phyloP scores from a whole-genome alignment of 768 basidiomycete species.

The Filobasidium wieringae region DNA sequence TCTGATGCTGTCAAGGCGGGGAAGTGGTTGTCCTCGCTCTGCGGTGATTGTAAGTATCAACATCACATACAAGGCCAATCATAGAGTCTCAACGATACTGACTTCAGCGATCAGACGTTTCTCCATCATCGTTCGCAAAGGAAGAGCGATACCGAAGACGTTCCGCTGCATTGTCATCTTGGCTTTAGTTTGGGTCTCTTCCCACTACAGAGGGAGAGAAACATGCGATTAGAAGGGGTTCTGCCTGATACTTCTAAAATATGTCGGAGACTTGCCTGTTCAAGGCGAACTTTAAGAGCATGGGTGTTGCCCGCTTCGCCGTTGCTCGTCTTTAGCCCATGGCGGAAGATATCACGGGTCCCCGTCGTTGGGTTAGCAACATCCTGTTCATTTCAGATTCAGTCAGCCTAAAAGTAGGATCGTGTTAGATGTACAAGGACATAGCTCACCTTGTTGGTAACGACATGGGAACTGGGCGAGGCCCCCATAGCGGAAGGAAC shows the following conservation, averaged over 20 bases:
- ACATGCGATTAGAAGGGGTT: too few species aligned
- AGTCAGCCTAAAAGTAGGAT: neutral
- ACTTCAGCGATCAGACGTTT: slow-evolving; percentile 70
- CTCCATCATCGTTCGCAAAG: slow-evolving; percentile 86
- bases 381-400: slow-evolving; percentile 11
- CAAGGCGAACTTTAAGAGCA: slow-evolving; percentile 57
- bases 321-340: slow-evolving; percentile 61
- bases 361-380: slow-evolving; percentile 49
- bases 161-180: slow-evolving; percentile 74
- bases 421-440: neutral
- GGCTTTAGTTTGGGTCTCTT: slow-evolving; percentile 77
- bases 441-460: slow-evolving; percentile 27
- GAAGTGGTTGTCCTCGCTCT: slow-evolving; percentile 20
- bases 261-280: slow-evolving; percentile 51
- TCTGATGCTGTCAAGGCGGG: slow-evolving; percentile 27
- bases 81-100: slow-evolving; percentile 31
- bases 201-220: slow-evolving; percentile 75
- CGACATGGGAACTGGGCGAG: slow-evolving; percentile 20
- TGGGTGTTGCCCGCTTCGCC: slow-evolving; percentile 46
- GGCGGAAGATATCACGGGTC: slow-evolving; percentile 73
- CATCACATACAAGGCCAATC: neutral
- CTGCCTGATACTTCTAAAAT: too few species aligned
- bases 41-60: neutral
- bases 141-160: slow-evolving; percentile 73
- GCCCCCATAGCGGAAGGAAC: slow-evolving; percentile 20